phyloP scores from a whole-genome alignment of 2,329 filamentous ascomycete species.

The Zymoseptoria ardabiliae region DNA sequence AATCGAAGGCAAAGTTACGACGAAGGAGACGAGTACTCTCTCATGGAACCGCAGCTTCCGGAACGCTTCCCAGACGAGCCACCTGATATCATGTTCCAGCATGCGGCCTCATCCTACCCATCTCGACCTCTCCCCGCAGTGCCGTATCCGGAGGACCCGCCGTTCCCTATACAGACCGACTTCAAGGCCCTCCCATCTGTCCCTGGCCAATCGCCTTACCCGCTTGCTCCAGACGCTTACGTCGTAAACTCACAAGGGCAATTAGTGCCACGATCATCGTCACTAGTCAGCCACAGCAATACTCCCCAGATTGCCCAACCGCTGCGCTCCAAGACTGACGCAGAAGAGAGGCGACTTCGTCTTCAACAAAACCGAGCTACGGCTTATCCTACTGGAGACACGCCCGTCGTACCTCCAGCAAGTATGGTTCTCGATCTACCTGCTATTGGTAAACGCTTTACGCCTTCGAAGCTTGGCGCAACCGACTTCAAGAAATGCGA shows the following conservation, averaged over 20 bases:
- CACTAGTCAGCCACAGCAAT: conserved; percentile 72
- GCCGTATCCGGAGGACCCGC: conserved; percentile 48
- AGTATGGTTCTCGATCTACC: conserved; percentile 23
- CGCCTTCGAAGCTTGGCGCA: conserved; percentile 72
- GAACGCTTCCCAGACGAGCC: conserved; percentile 50
- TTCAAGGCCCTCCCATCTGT: conserved; percentile 11
- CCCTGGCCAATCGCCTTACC: conserved; percentile 15
- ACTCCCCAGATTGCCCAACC: conserved; percentile 73
- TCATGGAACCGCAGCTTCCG: conserved; percentile 37
- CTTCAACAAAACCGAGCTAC: conserved; percentile 35
- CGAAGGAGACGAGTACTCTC: conserved; percentile 69
- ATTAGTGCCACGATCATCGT: conserved; percentile 65
- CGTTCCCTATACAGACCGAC: conserved; percentile 15
- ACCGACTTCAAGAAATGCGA: conserved; percentile 76
- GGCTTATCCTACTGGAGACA: conserved; percentile 39
- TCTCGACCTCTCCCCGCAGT: conserved; percentile 54
- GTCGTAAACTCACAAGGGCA: conserved; percentile 21
- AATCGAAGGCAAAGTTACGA: conserved; percentile 75
- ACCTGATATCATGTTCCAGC: conserved; percentile 90
- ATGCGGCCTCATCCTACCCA: conserved; percentile 55
- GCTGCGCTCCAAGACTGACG: conserved; percentile 90
- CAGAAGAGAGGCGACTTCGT: conserved; percentile 56
- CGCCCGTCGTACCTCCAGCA: conserved; percentile 22
- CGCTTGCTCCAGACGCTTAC: conserved; percentile 20
- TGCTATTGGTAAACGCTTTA: conserved; percentile 57